A percentile compares a stretch with the other conserved stretches of the same genome.
Conservation (phyloP, 495 filamentous ascomycete genomes). For the Hypoxylon fuscum region DNA sequence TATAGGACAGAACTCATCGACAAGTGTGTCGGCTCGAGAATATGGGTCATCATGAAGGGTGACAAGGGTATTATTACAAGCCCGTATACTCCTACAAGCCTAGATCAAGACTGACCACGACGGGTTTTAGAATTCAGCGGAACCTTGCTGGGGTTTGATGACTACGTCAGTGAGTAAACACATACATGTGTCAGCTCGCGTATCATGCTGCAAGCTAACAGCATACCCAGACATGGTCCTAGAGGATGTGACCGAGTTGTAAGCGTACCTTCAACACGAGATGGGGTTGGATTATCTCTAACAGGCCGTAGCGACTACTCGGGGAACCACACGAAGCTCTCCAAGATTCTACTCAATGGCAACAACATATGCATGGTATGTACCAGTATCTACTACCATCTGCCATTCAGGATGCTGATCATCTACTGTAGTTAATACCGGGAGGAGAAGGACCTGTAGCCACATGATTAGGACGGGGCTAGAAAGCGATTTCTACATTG, state of each 20-base stretch:
- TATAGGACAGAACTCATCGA: slow-evolving; percentile 88
- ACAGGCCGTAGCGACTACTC: slow-evolving; percentile 78
- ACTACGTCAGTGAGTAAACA: slow-evolving; percentile 93
- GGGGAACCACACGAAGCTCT: slow-evolving; percentile 83
- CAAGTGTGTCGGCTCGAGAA: slow-evolving; percentile 95
- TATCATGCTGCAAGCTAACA: slow-evolving; percentile 17
- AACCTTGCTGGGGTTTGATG: slow-evolving; percentile 93
- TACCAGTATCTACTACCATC: neutral
- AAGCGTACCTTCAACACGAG: slow-evolving; percentile 45
- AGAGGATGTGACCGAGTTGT: slow-evolving; percentile 98
- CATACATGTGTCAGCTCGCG: neutral
- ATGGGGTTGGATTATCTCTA: neutral
- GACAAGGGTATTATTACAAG: slow-evolving; percentile 77
- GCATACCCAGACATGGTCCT: slow-evolving; percentile 86
- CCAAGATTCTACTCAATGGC: slow-evolving; percentile 95
- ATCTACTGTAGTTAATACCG: slow-evolving; percentile 74
- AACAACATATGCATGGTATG: slow-evolving; percentile 99
- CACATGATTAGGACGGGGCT: slow-evolving; percentile 12
- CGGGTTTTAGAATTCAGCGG: slow-evolving; percentile 82
- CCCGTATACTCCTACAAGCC: neutral
- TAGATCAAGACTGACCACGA: slow-evolving; percentile 24
- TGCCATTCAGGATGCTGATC: slow-evolving; percentile 7
- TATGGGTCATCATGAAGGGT: slow-evolving; percentile 99
- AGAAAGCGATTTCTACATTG: neutral
- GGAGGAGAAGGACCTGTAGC: slow-evolving; percentile 79